These are phyloP conservation scores for Hebeloma cylindrosporum DNA, from an alignment of 768 basidiomycete genomes.

Conservation along the genomic window DNA sequence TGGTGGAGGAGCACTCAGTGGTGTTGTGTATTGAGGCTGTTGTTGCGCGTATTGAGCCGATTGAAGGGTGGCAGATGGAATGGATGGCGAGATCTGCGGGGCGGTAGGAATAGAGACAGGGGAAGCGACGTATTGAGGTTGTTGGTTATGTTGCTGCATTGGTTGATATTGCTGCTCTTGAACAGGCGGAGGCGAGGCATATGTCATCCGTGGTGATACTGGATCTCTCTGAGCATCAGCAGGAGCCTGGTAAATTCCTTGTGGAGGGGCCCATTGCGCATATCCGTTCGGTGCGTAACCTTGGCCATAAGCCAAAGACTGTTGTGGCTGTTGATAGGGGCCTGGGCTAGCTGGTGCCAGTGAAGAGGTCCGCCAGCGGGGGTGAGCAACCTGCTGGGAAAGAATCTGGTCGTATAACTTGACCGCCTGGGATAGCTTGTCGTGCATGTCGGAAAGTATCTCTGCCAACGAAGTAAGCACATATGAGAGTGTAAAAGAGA, in stretches of 20 bases:
- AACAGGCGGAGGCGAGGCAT: constrained; percentile 12
- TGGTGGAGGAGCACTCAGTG: constrained; percentile 1
- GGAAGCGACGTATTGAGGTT: constrained; percentile 3
- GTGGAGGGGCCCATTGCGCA: constrained; percentile 36
- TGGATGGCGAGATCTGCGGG: background rate
- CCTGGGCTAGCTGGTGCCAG: constrained; percentile 25
- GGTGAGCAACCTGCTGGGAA: constrained; percentile 77
- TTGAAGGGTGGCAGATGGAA: constrained; percentile 4
- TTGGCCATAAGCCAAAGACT: constrained; percentile 32
- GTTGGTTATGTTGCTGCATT: constrained; percentile 19
- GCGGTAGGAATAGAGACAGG: background rate
- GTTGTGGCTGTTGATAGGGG: constrained; percentile 33
- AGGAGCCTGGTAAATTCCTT: constrained; percentile 18
- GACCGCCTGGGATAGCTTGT: constrained; percentile 89
- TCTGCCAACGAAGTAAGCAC: constrained; percentile 43
- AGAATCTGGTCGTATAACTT: constrained; percentile 87
- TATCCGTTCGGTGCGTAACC: constrained; percentile 29
- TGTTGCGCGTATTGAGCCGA: background rate
- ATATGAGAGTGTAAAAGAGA: background rate
- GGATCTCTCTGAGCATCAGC: constrained; percentile 15
- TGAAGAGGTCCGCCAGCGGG: constrained; percentile 57
- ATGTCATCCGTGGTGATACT: constrained; percentile 17
- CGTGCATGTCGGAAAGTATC: constrained; percentile 90
- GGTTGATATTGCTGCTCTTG: constrained; percentile 27
- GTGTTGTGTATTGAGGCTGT: constrained; percentile 2